Percentiles rank a stretch among this genome's conserved stretches.
Evolutionary conservation across 768 basidiomycete species (phyloP).

Genomic region (Leccinum uliginosum): DNA sequence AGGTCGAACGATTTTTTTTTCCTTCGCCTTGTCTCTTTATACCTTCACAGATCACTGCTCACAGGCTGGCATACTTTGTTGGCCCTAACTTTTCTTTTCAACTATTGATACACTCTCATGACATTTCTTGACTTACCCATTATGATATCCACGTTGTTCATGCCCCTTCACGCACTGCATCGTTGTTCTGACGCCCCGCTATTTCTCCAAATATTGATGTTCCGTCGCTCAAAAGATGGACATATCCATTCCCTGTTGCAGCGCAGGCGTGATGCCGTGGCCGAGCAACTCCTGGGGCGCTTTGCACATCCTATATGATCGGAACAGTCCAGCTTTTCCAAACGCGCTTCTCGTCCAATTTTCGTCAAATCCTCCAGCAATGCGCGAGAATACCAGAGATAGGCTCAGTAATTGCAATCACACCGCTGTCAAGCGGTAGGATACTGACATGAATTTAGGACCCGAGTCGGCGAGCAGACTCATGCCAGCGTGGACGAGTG

Average conservation of each 20-base stretch:
- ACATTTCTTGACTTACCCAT: constrained; percentile 32
- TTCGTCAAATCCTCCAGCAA: background rate
- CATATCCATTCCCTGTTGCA: constrained; percentile 14
- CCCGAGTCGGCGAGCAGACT: background rate
- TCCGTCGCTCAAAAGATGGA: constrained; percentile 6
- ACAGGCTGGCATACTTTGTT: constrained; percentile 7
- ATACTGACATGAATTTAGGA: background rate
- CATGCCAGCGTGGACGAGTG: background rate
- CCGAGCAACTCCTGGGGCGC: constrained; percentile 61
- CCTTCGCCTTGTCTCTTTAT: constrained; percentile 5
- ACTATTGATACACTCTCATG: constrained; percentile 27
- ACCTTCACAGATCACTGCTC: constrained; percentile 5
- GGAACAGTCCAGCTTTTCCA: constrained; percentile 45
- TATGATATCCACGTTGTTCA: constrained; percentile 40
- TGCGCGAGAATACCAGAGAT: background rate
- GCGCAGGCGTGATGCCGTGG: constrained; percentile 47
- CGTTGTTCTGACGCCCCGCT: constrained; percentile 33
- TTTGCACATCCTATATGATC: constrained; percentile 84
- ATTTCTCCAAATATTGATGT: constrained; percentile 43
- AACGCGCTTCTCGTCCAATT: background rate
- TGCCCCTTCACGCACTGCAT: constrained; percentile 27
- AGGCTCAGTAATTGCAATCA: background rate
- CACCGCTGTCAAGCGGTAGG: background rate
- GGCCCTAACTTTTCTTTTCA: constrained; percentile 18
- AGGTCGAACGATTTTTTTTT: constrained; percentile 41